Evolutionary conservation across 2,329 filamentous ascomycete species (phyloP), one percentile per base, ranked within the genome.

Genomic region (Ophiostoma himal-ulmi): DNA sequence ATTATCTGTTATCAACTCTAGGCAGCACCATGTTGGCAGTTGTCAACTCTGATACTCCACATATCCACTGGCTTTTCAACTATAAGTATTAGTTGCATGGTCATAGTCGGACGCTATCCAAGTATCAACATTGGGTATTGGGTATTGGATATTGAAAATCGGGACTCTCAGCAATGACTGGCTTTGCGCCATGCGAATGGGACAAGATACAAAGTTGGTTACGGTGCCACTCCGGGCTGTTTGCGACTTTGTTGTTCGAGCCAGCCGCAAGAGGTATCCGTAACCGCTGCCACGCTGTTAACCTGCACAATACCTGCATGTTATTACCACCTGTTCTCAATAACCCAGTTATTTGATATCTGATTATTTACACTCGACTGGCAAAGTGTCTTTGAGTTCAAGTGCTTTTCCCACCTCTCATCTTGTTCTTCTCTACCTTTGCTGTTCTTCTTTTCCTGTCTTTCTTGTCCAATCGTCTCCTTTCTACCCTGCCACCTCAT

Each of bases 1-100:
- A 30, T 30, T 30, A 30, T 30, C 30, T 30, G 30, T 30, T 30
- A 30, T 30, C 30, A 30, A 30, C 30, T 26, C n/a, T 26, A 22
- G n/a, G 52, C 52, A 26, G 22, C 26, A 26, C 14, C 17, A 4
- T 22, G 52, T 14, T 57, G 52, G 52, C 52, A 57, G 52, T 57
- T 57, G 52, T 57, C 52, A 57, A 57, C 52, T 57, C 22, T 1
- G n/a, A 2, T 13, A 22, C 22, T 14, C 52, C 52, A 57, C 52
- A 57, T 20, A 17, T 48, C 44, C 44, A 48, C 44, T 48, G 44
- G 44, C 44, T 48, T 48, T 48, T 17, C 44, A 48, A 57, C 52
- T 57, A 57, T 57, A 48, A n/a, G n/a, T 54, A 54, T 26, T 54
- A n/a, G 48, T 54, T 54, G 20, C 48, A 57, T 26, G 52, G 52